Evolutionary conservation across 805 yeast species (phyloP).

Genomic region (Pichia manshurica): DNA sequence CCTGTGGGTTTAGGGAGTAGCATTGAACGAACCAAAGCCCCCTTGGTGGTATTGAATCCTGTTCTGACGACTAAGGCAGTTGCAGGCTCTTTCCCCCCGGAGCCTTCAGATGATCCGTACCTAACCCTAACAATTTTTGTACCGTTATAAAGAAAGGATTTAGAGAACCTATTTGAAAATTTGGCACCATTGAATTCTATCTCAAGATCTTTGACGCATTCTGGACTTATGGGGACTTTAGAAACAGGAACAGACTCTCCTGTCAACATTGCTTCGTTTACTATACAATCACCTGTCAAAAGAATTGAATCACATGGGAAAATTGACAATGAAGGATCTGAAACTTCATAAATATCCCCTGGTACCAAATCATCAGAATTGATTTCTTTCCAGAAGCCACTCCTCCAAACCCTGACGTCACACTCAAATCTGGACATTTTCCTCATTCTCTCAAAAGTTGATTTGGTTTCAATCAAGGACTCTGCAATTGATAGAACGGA

Average conservation of each 20-base stretch:
- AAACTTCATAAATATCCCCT: conserved; percentile 90
- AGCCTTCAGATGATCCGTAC: conserved; percentile 48
- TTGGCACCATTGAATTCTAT: conserved; percentile 51
- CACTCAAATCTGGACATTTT: conserved; percentile 71
- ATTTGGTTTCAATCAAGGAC: conserved; percentile 79
- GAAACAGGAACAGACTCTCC: conserved; percentile 98
- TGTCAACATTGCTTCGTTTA: conserved; percentile 96
- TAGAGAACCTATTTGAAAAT: conserved; percentile 60
- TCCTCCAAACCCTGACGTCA: conserved; percentile 83
- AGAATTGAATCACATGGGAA: conserved; percentile 89
- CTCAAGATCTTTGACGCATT: conserved; percentile 50
- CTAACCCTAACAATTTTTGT: conserved; percentile 84
- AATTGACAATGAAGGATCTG: conserved; percentile 67
- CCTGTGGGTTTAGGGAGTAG: conserved; percentile 92
- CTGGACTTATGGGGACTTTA: conserved; percentile 61
- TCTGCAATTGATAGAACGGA: conserved; percentile 75
- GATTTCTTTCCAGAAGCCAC: conserved; percentile 85
- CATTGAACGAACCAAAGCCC: conserved; percentile 91
- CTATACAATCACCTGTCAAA: conserved; percentile 87
- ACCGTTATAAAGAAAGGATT: conserved; percentile 78
- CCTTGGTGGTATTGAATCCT: conserved; percentile 94
- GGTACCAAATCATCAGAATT: conserved; percentile 81
- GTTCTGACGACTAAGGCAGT: conserved; percentile 83
- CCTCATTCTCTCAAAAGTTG: conserved; percentile 64
- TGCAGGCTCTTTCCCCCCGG: conserved; percentile 66